Base-by-base conservation (phyloP, 306 rosid species). In the Vicia faba region DNA sequence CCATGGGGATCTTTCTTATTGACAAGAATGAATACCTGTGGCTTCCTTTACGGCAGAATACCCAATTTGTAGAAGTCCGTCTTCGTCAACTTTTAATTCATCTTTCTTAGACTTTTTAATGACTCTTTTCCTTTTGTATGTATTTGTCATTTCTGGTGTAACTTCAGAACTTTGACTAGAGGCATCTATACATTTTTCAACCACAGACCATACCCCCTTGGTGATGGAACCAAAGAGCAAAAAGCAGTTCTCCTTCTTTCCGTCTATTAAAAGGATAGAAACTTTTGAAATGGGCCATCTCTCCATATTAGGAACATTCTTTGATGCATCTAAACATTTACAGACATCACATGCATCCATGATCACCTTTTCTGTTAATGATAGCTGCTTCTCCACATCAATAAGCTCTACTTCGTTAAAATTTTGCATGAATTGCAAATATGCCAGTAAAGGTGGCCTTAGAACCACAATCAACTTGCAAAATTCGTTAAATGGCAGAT, bases 251-350 rank as follows among this genome's bases (percentile, higher is more conserved):
- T 91, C 95, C 70, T 79, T 83, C 78, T 77, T 80, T 56, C 76
- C 68, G 75, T 91, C 91, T 3, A 84, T 15, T 74, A 91, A 79
- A 72, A 91, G 79, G 54, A 91, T 86, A 2, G 96, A 39, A 65
- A 91, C 90, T 84, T 88, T 87, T 14, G 89, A 79, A 79, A 87
- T 69, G 65, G 88, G 86, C 96, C 97, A 91, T 48, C 83, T 88
- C 68, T 83, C 87, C 19, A 79, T 67, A 14, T 82, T 69, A 69
- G 93, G 91, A 55, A 45, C 70, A 73, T 61, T 78, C 75, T 75
- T 84, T 51, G 89, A 80, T 50, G 85, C 85, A 81, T 87, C 91
- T 57, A 91, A 73, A 66, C 75, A 55, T 55, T 44, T 57, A 68
- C 83, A 84, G 54, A 85, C 66, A 71, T 85, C 83, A 74, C 97